Evolutionary conservation across 129 eudicot species (phyloP).

Genomic region (Centella asiatica): DNA sequence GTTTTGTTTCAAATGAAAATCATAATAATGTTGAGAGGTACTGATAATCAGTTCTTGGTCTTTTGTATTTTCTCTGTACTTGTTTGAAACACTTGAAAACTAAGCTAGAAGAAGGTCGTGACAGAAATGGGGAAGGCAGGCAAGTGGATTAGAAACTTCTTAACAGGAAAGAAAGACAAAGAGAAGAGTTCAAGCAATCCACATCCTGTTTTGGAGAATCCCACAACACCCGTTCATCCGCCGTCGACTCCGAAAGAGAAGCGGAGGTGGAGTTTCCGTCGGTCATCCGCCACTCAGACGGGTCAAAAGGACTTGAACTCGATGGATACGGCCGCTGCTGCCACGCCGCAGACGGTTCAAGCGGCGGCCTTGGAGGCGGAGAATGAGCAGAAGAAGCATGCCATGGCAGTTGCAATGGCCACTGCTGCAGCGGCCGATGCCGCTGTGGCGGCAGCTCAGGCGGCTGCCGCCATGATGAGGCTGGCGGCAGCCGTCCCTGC

Average conservation of each 20-base stretch:
- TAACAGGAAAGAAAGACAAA: constrained; percentile 61
- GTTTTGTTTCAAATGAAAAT: constrained; percentile 10
- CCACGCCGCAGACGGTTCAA: constrained; percentile 16
- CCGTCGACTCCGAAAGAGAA: constrained; percentile 76
- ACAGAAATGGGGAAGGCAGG: constrained; percentile 80
- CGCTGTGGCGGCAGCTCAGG: constrained; percentile 51
- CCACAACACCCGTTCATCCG: constrained; percentile 37
- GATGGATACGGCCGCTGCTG: constrained; percentile 12
- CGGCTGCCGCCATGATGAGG: constrained; percentile 32
- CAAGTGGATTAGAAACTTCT: constrained; percentile 67
- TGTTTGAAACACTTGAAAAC: constrained; percentile 15
- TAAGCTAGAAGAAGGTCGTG: constrained; percentile 23
- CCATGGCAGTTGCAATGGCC: constrained; percentile 45
- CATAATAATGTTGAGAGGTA: constrained; percentile 24
- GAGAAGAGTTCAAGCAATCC: constrained; percentile 20
- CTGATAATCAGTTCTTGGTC: constrained; percentile 19
- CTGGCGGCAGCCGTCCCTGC: constrained; percentile 13
- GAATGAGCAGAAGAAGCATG: constrained; percentile 45
- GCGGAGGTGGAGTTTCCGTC: constrained; percentile 87
- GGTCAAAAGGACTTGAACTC: constrained; percentile 20
- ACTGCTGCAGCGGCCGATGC: constrained; percentile 53
- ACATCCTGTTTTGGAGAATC: constrained; percentile 13
- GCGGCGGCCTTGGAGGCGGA: constrained; percentile 23
- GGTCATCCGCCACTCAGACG: constrained; percentile 50
- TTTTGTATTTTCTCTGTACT: not conserved